Evolutionary conservation across 371 early-diverging fungal species (phyloP).

Genomic region (Mortierella sp.): DNA sequence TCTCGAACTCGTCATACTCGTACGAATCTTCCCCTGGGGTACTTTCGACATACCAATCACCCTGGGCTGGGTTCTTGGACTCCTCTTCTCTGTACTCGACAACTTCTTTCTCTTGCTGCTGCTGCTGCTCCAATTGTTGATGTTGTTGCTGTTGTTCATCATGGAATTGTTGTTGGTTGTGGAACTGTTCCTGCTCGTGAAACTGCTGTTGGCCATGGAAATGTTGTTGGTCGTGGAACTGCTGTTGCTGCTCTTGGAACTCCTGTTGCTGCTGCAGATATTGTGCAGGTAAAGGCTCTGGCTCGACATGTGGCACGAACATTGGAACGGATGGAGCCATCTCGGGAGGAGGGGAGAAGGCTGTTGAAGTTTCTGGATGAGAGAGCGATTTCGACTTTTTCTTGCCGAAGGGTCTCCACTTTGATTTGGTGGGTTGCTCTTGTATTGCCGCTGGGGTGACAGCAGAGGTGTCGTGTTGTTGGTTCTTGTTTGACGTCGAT

Average conservation of each 20-base stretch:
- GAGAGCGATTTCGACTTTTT: conserved; percentile 57
- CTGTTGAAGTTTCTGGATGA: conserved; percentile 2
- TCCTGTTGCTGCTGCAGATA: conserved; percentile 1
- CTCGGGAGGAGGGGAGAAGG: conserved; percentile 3
- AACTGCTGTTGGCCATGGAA: not conserved
- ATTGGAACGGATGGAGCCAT: not conserved
- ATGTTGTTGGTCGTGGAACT: not conserved
- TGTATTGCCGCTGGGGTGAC: conserved; percentile 2
- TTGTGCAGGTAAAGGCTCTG: not conserved
- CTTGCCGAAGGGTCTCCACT: conserved; percentile 53
- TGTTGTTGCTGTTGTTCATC: not conserved
- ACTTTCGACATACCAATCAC: conserved; percentile 35
- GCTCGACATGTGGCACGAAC: not conserved
- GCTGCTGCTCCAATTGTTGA: not conserved
- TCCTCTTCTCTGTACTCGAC: not conserved
- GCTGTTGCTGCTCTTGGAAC: not conserved
- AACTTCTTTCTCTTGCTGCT: conserved; percentile 4
- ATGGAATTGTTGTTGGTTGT: not conserved
- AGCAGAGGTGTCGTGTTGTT: not conserved
- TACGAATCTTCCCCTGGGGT: conserved; percentile 14
- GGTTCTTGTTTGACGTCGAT: not conserved
- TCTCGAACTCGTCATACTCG: conserved; percentile 19
- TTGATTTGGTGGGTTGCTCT: conserved; percentile 30
- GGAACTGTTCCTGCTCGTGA: not conserved
- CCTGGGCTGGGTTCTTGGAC: not conserved